Base-by-base conservation (phyloP, 1,139 yeast species). In the Geotrichum phurueaensis region DNA sequence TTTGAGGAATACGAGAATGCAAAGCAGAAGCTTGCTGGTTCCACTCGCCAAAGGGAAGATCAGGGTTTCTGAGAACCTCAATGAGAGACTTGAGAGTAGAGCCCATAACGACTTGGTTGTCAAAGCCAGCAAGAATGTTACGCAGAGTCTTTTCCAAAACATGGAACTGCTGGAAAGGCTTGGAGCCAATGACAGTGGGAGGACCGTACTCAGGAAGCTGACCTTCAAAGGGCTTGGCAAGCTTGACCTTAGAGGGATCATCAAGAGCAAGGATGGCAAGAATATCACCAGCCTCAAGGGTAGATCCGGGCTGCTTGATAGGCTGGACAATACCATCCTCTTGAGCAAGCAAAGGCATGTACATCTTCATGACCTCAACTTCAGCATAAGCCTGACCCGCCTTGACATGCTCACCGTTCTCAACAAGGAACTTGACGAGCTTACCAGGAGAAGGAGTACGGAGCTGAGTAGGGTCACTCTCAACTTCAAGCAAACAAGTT, bases 401-500 rank as follows among this genome's bases (percentile, higher is more conserved):
- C 64, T 78, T 78, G 68, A 94, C 84, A 70, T 92, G 98, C 67
- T 94, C 99, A 67, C 99, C 99, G 69, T 88, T 88, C 72, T 94
- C 98, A 64, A 94, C 96, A 69, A 94, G 81, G 75, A 85, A 95
- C 74, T 90, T 90, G 63, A 92, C 96, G 69, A 94, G 83, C 77
- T 95, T 94, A 81, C 99, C 99, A 60, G 99, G 99, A 53, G 98
- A 92, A 54, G 99, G 99, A 54, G 99, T 90, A 78, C 98, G 86
- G 72, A 95, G 81, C 78, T 95, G 99, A 56, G 99, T 94, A 67
- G 99, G 99, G 71, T 94, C 99, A 71, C 90, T 92, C 78, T 94
- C 99, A 63, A 83, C 87, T 76, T 94, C 99, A 66, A 94, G 82
- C 67, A 90, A 78, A 73, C 98, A 94, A 51, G 99, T 92, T 79